phyloP scores from a whole-genome alignment of 2,329 filamentous ascomycete species.

The Periconia digitata region DNA sequence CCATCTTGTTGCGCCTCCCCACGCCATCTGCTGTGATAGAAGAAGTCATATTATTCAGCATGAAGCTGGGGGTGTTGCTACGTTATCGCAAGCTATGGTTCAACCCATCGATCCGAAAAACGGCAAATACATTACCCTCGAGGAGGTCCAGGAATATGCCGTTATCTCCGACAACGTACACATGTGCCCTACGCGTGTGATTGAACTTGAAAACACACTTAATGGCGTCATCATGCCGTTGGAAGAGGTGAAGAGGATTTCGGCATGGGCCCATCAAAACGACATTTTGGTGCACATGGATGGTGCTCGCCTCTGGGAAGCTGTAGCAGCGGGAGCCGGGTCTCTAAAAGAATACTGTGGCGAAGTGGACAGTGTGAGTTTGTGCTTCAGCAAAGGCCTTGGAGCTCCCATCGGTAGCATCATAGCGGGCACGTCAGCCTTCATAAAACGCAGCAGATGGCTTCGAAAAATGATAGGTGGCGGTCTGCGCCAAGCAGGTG shows the following conservation, averaged over 20 bases:
- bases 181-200: constrained; percentile 75
- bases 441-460: constrained; percentile 71
- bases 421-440: constrained; percentile 60
- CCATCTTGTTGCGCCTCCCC: constrained; percentile 76
- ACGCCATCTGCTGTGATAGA: constrained; percentile 77
- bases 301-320: constrained; percentile 81
- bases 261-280: constrained; percentile 64
- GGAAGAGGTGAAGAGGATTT: constrained; percentile 68
- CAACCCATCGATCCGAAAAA: constrained; percentile 69
- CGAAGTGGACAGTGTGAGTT: constrained; percentile 71
- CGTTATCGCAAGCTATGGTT: constrained; percentile 70
- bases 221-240: constrained; percentile 78
- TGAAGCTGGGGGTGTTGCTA: constrained; percentile 69
- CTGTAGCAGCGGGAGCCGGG: constrained; percentile 69
- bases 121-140: constrained; percentile 71
- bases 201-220: constrained; percentile 85
- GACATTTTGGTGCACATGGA: constrained; percentile 74
- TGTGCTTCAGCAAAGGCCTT: constrained; percentile 82
- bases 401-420: constrained; percentile 81
- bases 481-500: constrained; percentile 73
- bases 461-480: constrained; percentile 80
- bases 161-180: constrained; percentile 72
- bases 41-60: constrained; percentile 75
- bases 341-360: constrained; percentile 67
- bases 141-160: constrained; percentile 70